Conservation (phyloP, 2,329 filamentous ascomycete genomes). For the Metarhizium brunneum region DNA sequence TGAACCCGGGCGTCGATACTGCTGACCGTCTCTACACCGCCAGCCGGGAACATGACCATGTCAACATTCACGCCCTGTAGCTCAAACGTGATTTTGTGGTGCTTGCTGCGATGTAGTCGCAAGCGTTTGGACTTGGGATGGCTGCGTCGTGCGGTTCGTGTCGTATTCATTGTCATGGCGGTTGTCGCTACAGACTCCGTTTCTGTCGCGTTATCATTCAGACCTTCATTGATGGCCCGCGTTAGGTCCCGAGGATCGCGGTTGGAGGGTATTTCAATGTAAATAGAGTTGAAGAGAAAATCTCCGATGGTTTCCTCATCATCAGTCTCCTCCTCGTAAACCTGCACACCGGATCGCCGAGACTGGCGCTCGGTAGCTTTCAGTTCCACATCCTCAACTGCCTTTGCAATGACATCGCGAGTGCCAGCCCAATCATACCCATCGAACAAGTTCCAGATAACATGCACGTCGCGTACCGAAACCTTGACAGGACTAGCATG, state of each 20-base stretch:
- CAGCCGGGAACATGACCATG: constrained; percentile 68
- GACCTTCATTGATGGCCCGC: constrained; percentile 75
- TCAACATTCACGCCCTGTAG: constrained; percentile 77
- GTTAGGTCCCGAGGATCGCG: constrained; percentile 75
- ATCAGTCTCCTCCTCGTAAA: constrained; percentile 62
- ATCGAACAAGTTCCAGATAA: constrained; percentile 97
- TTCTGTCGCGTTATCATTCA: constrained; percentile 80
- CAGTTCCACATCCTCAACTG: constrained; percentile 77
- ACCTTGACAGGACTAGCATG: constrained; percentile 65
- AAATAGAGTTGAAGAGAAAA: constrained; percentile 97
- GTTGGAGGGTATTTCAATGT: constrained; percentile 84
- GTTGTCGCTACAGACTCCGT: constrained; percentile 83
- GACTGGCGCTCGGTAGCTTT: constrained; percentile 69
- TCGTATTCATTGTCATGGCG: constrained; percentile 51
- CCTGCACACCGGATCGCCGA: constrained; percentile 44
- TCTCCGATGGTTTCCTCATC: constrained; percentile 85
- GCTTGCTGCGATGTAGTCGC: constrained; percentile 73
- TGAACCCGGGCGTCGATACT: constrained; percentile 76
- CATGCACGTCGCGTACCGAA: constrained; percentile 73
- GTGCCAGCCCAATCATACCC: constrained; percentile 95
- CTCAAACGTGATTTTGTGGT: constrained; percentile 94
- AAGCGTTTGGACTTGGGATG: constrained; percentile 46
- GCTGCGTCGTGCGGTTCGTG: constrained; percentile 34
- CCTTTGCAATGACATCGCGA: constrained; percentile 74
- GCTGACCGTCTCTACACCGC: constrained; percentile 72